Base-by-base conservation (phyloP, 2,329 filamentous ascomycete species). In the Macrophomina tecta region DNA sequence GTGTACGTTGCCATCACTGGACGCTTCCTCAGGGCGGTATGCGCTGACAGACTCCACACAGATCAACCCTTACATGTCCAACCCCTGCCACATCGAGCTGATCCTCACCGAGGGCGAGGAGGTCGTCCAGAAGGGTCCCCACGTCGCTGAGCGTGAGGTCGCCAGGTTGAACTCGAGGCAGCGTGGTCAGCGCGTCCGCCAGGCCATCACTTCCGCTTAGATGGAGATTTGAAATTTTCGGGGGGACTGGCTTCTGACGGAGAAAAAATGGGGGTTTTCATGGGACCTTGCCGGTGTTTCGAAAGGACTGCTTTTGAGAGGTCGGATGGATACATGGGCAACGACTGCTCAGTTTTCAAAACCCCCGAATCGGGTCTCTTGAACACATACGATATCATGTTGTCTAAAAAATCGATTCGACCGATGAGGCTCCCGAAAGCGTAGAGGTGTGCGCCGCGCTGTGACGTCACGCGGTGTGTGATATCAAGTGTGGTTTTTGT, bases 11-110 rank as follows among this genome's bases (percentile, higher is more conserved):
- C 51, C 34, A 61, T 23, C 28, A 67, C 30, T 14, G 42, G 64
- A 69, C 49, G 36, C 9, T 14, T 12, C 40, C 4, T 11, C 9
- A 28, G 8, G 38, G 9, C 7, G 12, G 34, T 3, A 48, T 36
- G 28, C 6, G 51, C 30, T 61, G 51, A 70, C 56, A 16, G 42
- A 58, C 67, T 58, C 16, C 58, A 28, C 28, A 69, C 70, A 97
- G 94, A 99, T 99, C 88, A 99, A 99, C 91, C 95, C 95, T 72
- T 99, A 98, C 90, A 98, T 99, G 96, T 97, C 94, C 76, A 97
- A 97, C 90, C 95, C 95, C 76, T 99, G 94, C 92, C 95, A 99
- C 91, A 97, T 99, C 84, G 96, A 99, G 88, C 87, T 99, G 79
- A 99, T 99, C 89, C 90, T 99, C 77, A 97, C 94, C 81, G 96